phyloP scores from a whole-genome alignment of 768 basidiomycete genomes.

The Russula virescens region DNA sequence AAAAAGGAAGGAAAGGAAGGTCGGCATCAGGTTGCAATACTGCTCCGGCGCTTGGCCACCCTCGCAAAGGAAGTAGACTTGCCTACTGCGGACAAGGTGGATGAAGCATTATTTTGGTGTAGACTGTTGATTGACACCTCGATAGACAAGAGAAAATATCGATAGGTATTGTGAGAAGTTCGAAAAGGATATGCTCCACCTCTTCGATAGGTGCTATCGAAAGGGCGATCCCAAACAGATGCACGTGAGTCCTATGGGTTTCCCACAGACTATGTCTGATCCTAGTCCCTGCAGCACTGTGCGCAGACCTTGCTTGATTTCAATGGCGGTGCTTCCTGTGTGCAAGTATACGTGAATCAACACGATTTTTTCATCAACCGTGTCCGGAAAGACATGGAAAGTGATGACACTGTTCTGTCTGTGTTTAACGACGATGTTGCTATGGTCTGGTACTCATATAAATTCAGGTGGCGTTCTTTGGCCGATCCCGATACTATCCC shows the following conservation, averaged over 20 bases:
- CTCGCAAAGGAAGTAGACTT: constrained; percentile 93
- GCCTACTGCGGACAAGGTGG: constrained; percentile 72
- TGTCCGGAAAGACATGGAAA: constrained; percentile 56
- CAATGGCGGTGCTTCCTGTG: constrained; percentile 94
- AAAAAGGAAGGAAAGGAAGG: constrained; percentile 89
- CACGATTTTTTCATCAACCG: constrained; percentile 99
- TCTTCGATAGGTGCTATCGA: constrained; percentile 94
- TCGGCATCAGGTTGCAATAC: constrained; percentile 79
- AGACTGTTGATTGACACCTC: background rate
- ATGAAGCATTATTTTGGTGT: constrained; percentile 11
- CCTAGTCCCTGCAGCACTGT: constrained; percentile 63
- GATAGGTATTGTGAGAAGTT: constrained; percentile 98
- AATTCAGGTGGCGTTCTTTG: constrained; percentile 68
- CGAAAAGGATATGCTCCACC: constrained; percentile 94
- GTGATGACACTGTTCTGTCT: constrained; percentile 53
- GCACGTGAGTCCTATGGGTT: constrained; percentile 56
- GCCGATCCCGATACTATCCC: constrained; percentile 73
- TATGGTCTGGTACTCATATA: background rate
- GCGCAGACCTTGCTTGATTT: constrained; percentile 96
- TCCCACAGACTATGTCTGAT: background rate
- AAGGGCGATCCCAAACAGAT: constrained; percentile 99
- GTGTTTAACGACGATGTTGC: constrained; percentile 21
- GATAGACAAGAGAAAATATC: constrained; percentile 81
- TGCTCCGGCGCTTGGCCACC: constrained; percentile 76
- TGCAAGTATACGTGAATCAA: constrained; percentile 98